Base-by-base conservation (phyloP, 2,329 filamentous ascomycete genomes). In the Diaporthe aspalathi region DNA sequence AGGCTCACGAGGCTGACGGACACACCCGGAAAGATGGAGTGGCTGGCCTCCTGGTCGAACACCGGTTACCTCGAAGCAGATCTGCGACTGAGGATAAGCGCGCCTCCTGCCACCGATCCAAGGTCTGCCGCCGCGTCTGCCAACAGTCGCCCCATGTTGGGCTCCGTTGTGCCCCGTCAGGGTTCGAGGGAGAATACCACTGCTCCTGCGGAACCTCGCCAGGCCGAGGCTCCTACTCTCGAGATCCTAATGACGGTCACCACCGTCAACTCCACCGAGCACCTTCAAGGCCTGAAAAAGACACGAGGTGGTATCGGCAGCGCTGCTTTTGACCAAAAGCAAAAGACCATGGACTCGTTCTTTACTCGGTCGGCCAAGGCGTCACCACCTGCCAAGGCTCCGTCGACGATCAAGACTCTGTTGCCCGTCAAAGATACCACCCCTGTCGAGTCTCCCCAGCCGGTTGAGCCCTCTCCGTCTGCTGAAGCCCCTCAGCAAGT, bases 271-370 rank as follows among this genome's bases (percentile, higher is more conserved):
- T 88, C 88, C 73, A 87, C 88, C 72, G 87, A 89, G 5, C 95
- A 98, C 80, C 87, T 97, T 2, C 81, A 84, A 54, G 90, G 91
- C 35, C 83, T 97, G 71, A 95, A 91, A 79, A 92, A 94, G 80
- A 95, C 94, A 11, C 85, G 92, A 29, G 93, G 94, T 38, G 94
- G 94, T 4, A 92, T 97, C 70, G 94, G 94, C 68, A 96, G 92
- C 76, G 87, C 92, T 49, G 86, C 87, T 70, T 91, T 93, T 78
- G 94, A 98, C 79, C 86, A 88, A 14, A 90, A 86, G 57, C 95
- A 97, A 80, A 91, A 88, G 77, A 94, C 88, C 22, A 88, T 98
- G 76, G 90, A 93, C 56, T 87, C 88, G 0, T 97, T 96, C 83
- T 95, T 97, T 80, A 73, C 70, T 2, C 77, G 81, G 5, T 70